Conservation (phyloP, 2,329 filamentous ascomycete genomes). For the Xylariales sp. region DNA sequence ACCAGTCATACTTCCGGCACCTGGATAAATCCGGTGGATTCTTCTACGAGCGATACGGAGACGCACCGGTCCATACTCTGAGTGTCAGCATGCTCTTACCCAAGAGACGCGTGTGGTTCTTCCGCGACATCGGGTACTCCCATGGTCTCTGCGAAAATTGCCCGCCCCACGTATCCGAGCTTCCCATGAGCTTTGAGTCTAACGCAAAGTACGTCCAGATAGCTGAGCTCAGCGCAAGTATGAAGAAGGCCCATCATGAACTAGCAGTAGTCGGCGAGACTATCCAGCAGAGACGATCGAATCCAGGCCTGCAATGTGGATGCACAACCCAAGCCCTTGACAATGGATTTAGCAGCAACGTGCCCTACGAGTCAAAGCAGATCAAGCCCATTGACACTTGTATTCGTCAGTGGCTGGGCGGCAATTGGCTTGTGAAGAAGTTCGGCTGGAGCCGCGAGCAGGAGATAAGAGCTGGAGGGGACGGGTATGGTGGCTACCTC, state of each 20-base stretch:
- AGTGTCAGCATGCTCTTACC: conserved; percentile 50
- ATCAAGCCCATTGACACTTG: conserved; percentile 41
- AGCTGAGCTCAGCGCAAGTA: conserved; percentile 3
- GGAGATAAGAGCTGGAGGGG: conserved; percentile 36
- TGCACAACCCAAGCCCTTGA: conserved; percentile 41
- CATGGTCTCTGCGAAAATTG: conserved; percentile 39
- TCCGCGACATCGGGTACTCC: conserved; percentile 41
- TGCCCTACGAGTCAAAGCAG: conserved; percentile 42
- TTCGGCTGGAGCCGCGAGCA: conserved; percentile 35
- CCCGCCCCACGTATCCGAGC: conserved; percentile 22
- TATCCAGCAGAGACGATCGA: conserved; percentile 27
- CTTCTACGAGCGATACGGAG: conserved; percentile 41
- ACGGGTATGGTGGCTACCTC: conserved; percentile 39
- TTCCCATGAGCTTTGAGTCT: conserved; percentile 13
- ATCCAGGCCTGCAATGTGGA: conserved; percentile 28
- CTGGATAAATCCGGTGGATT: conserved; percentile 45
- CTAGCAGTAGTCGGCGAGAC: conserved; percentile 31
- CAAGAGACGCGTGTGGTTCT: conserved; percentile 46
- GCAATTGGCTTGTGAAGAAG: conserved; percentile 36
- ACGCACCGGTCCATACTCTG: conserved; percentile 49
- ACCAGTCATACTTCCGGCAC: conserved; percentile 43
- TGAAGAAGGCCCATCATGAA: conserved; percentile 13
- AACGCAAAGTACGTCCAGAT: conserved; percentile 10
- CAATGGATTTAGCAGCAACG: conserved; percentile 41
- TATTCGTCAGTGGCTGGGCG: conserved; percentile 39